These are phyloP conservation scores for Postia placenta DNA, from an alignment of 768 basidiomycete genomes.

Conservation along the genomic window DNA sequence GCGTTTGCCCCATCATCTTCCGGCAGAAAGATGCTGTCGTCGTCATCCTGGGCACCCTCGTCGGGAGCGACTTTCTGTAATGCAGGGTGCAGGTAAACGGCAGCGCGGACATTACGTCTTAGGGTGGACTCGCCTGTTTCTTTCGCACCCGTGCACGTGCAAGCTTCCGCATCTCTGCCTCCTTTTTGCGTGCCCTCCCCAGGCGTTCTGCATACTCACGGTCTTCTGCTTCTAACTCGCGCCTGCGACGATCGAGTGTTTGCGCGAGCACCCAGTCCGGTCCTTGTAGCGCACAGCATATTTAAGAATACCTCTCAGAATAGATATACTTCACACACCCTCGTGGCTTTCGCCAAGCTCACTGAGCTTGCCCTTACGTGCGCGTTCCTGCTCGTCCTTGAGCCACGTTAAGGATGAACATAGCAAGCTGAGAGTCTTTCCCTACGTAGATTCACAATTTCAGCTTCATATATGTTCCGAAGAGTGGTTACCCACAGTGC, in stretches of 20 bases:
- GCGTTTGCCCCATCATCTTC: constrained; percentile 34
- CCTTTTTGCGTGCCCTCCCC: constrained; percentile 53
- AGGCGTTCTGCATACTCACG: constrained; percentile 57
- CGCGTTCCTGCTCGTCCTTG: constrained; percentile 60
- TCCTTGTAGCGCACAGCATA: constrained; percentile 25
- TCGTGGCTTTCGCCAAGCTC: constrained; percentile 24
- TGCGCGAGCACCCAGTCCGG: constrained; percentile 77
- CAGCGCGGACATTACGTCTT: not conserved
- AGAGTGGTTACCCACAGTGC: constrained; percentile 51
- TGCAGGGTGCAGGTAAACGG: too few species aligned
- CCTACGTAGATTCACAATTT: constrained; percentile 36
- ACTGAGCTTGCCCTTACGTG: constrained; percentile 57
- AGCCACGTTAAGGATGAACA: constrained; percentile 76
- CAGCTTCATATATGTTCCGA: not conserved
- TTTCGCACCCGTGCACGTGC: constrained; percentile 56
- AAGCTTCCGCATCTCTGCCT: constrained; percentile 47
- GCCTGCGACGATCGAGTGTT: constrained; percentile 54
- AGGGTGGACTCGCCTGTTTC: constrained; percentile 43
- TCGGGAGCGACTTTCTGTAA: constrained; percentile 10
- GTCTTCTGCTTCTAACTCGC: constrained; percentile 65
- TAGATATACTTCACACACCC: constrained; percentile 1
- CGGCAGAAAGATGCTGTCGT: constrained; percentile 73
- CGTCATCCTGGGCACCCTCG: constrained; percentile 29
- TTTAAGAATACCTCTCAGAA: not conserved
- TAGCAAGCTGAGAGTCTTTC: constrained; percentile 80